A percentile compares a stretch with the other conserved stretches of the same genome.
These are phyloP conservation scores for Eremomyces bilateralis DNA, from an alignment of 495 filamentous ascomycete genomes.

Conservation along the genomic window DNA sequence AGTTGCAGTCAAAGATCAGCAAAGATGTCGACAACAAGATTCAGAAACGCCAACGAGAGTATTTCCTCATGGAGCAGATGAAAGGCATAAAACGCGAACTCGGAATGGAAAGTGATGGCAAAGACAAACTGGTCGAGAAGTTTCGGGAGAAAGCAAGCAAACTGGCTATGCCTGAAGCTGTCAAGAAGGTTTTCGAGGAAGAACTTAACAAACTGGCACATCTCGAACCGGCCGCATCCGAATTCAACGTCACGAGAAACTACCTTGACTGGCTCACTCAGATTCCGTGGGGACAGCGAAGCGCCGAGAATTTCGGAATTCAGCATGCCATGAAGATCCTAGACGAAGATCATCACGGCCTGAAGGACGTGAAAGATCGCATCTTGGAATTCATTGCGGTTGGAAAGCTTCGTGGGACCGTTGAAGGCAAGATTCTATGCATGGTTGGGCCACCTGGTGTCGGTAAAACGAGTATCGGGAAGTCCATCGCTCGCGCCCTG, in stretches of 20 bases:
- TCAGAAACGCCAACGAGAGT: constrained; percentile 91
- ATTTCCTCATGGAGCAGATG: constrained; percentile 99
- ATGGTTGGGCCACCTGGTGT: constrained; percentile 93
- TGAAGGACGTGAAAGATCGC: constrained; percentile 97
- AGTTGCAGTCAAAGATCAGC: constrained; percentile 89
- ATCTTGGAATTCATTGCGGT: constrained; percentile 98
- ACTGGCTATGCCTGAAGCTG: constrained; percentile 86
- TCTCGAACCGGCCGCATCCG: constrained; percentile 81
- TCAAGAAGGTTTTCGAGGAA: constrained; percentile 95
- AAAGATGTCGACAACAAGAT: constrained; percentile 98
- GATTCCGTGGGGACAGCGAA: constrained; percentile 92
- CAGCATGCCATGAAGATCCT: constrained; percentile 72
- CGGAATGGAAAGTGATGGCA: constrained; percentile 91
- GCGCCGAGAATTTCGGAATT: constrained; percentile 91
- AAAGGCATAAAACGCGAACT: constrained; percentile 94
- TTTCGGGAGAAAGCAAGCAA: constrained; percentile 91
- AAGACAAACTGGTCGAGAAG: constrained; percentile 90
- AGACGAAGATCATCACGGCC: constrained; percentile 90
- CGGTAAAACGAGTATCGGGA: constrained; percentile 96
- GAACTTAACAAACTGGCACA: constrained; percentile 93
- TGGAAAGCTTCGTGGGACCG: constrained; percentile 87
- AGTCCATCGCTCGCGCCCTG: constrained; percentile 84
- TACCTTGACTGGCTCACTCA: constrained; percentile 98
- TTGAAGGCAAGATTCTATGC: constrained; percentile 97
- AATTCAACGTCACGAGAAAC: constrained; percentile 98